Conservation (phyloP, 2,329 filamentous ascomycete species). For the Leptosphaerulina australis region DNA sequence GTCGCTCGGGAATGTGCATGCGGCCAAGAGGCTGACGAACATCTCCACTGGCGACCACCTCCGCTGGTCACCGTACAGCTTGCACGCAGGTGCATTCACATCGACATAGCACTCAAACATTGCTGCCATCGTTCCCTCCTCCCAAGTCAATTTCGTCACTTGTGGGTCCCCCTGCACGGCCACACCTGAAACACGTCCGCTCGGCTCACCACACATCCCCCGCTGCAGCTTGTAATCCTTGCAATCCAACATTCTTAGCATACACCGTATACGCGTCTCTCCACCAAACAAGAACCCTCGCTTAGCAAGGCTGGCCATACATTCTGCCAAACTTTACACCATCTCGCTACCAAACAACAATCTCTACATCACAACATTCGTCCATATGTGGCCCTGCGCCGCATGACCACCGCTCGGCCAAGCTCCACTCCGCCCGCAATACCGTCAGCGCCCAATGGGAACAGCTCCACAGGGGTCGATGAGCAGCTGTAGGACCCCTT, state of each 20-base stretch:
- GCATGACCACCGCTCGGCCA: slow-evolving; percentile 25
- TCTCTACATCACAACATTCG: too few species aligned
- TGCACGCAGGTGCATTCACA: not conserved
- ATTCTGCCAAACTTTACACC: slow-evolving; percentile 1
- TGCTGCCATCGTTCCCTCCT: too few species aligned
- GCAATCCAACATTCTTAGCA: slow-evolving; percentile 40
- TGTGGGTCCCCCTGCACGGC: slow-evolving; percentile 6
- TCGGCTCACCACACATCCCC: slow-evolving; percentile 22
- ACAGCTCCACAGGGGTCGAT: slow-evolving; percentile 36
- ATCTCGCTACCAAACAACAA: not conserved
- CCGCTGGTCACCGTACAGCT: not conserved
- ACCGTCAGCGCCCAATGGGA: slow-evolving; percentile 41
- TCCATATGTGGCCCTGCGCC: slow-evolving; percentile 19
- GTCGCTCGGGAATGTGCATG: not conserved
- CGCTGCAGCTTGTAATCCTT: slow-evolving; percentile 31
- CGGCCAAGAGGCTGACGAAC: not conserved
- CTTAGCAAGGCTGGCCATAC: not conserved
- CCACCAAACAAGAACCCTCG: slow-evolving; percentile 5
- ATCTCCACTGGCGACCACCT: not conserved
- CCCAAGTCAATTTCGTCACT: too few species aligned
- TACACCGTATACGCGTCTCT: slow-evolving; percentile 30
- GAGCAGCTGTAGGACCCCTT: slow-evolving; percentile 39
- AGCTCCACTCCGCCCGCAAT: slow-evolving; percentile 22
- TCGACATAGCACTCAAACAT: too few species aligned
- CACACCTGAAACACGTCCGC: slow-evolving; percentile 33